Evolutionary conservation across 352 stramenopile genomes (phyloP).

Genomic region (Pythium biforme): DNA sequence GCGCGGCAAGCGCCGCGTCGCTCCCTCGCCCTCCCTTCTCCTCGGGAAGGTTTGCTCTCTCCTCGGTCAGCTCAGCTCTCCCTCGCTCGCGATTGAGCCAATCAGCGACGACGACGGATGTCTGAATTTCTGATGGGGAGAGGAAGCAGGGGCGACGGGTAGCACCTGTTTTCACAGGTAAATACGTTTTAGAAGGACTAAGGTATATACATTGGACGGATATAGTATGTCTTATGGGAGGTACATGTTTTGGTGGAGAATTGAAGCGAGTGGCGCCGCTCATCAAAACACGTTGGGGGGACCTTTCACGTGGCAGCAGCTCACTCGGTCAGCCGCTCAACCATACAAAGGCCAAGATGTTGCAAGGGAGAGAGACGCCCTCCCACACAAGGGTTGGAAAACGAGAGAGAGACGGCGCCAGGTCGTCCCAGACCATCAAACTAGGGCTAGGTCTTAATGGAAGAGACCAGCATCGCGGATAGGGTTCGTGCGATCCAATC

Average conservation of each 20-base stretch:
- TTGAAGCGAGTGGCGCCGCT: constrained; percentile 24
- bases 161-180: background rate
- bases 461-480: constrained; percentile 21
- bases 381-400: background rate
- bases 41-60: background rate
- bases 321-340: constrained; percentile 8
- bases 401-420: constrained; percentile 25
- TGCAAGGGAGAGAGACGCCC: constrained; percentile 14
- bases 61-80: constrained; percentile 14
- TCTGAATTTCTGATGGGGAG: constrained; percentile 22
- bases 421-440: constrained; percentile 17
- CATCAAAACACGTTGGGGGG: constrained; percentile 15
- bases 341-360: constrained; percentile 22
- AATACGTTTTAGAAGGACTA: constrained; percentile 1
- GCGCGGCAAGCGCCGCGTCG: constrained; percentile 16
- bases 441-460: constrained; percentile 18
- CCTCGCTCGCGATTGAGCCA: constrained; percentile 27
- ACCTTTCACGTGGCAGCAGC: constrained; percentile 29
- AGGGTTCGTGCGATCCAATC: constrained; percentile 15
- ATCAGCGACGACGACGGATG: constrained; percentile 18
- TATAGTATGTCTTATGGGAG: background rate
- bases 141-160: background rate
- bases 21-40: constrained; percentile 3
- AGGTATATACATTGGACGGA: background rate
- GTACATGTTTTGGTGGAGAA: background rate